These are phyloP conservation scores for Sphagnum magellanicum DNA, from an alignment of 228 moss, liverwort and hornwort genomes.

Conservation along the genomic window DNA sequence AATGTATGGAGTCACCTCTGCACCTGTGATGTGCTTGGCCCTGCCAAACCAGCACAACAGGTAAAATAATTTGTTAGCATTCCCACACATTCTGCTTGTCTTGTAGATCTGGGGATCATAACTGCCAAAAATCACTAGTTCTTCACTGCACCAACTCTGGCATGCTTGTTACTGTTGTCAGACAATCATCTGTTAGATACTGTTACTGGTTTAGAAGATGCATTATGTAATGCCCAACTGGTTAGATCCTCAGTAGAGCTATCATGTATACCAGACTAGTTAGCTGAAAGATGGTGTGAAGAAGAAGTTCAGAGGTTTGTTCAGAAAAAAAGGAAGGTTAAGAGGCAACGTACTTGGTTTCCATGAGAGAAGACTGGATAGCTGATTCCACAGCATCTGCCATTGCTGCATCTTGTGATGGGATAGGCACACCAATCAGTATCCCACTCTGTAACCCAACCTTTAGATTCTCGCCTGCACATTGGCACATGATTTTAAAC, in stretches of 20 bases:
- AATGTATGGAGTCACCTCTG: conserved; percentile 75
- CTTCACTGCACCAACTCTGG: too few species aligned
- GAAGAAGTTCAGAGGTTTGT: neutral
- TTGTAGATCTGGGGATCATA: too few species aligned
- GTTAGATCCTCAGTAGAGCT: too few species aligned
- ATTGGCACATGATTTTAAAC: too few species aligned
- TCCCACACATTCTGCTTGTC: too few species aligned
- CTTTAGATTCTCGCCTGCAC: conserved; percentile 59
- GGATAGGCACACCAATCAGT: conserved; percentile 83
- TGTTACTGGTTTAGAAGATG: too few species aligned
- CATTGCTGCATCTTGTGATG: conserved; percentile 52
- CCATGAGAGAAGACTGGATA: conserved; percentile 60
- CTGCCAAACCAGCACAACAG: conserved; percentile 18
- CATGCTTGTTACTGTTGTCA: too few species aligned
- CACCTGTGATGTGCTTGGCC: conserved; percentile 60
- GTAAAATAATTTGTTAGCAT: neutral
- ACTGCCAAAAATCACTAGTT: too few species aligned
- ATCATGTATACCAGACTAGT: neutral
- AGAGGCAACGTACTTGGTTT: conserved; percentile 46
- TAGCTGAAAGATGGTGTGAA: neutral
- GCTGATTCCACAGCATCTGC: conserved; percentile 73
- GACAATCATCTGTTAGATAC: too few species aligned
- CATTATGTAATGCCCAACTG: too few species aligned
- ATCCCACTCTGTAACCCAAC: conserved; percentile 74
- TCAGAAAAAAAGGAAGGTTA: neutral